Evolutionary conservation across 1,284 basidiomycete genomes (phyloP).

Genomic region (Ceraceosorus guamensis): DNA sequence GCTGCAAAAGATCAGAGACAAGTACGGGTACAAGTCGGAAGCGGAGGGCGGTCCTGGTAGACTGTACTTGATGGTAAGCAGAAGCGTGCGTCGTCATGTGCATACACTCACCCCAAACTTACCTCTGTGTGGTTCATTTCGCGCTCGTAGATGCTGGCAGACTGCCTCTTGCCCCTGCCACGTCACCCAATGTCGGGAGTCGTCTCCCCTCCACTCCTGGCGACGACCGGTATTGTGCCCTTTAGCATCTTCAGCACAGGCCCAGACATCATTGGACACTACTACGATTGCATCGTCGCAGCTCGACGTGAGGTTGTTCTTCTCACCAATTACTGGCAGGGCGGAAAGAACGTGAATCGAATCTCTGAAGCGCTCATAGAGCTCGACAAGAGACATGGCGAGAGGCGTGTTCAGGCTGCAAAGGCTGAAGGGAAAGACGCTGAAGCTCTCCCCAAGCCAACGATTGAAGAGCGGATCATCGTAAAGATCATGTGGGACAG

Average conservation of each 20-base stretch:
- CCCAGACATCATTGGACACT: slow-evolving; percentile 47
- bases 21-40: slow-evolving; percentile 31
- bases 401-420: slow-evolving; percentile 11
- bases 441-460: slow-evolving; percentile 4
- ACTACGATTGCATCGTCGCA: slow-evolving; percentile 46
- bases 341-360: slow-evolving; percentile 40
- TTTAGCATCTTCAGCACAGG: slow-evolving; percentile 46
- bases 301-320: slow-evolving; percentile 42
- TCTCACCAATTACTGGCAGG: slow-evolving; percentile 48
- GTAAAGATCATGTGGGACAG: slow-evolving; percentile 48
- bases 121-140: background rate
- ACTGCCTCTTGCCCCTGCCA: slow-evolving; percentile 34
- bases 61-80: slow-evolving; percentile 38
- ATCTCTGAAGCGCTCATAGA: slow-evolving; percentile 42
- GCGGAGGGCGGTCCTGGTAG: slow-evolving; percentile 32
- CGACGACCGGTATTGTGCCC: slow-evolving; percentile 43
- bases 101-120: background rate
- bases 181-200: slow-evolving; percentile 40
- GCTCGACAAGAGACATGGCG: slow-evolving; percentile 26
- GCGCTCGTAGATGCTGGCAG: slow-evolving; percentile 30
- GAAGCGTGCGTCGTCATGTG: background rate
- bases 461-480: slow-evolving; percentile 29
- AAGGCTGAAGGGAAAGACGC: background rate
- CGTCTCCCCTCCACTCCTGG: slow-evolving; percentile 42
- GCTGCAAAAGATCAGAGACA: slow-evolving; percentile 26